Base-by-base conservation (phyloP, 2,329 filamentous ascomycete species). In the Karstenula rhodostoma region DNA sequence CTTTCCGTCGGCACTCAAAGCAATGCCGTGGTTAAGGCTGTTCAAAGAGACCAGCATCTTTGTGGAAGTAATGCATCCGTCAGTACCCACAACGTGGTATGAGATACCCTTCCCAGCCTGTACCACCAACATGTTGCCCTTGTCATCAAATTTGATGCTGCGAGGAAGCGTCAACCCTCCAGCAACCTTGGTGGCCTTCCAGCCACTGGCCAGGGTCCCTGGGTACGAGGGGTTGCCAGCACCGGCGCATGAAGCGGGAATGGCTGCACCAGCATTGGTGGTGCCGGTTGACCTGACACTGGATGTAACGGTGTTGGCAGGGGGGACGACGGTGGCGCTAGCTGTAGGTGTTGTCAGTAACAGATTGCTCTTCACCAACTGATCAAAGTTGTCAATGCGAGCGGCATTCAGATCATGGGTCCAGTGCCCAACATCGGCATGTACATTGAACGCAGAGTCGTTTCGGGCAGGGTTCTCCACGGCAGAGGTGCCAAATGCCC, bases 11-110 rank as follows among this genome's bases (percentile, higher is more conserved):
- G 61, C 52, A 27, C 80, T 82, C 40, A 84, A 57, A 19, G 78
- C 79, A 49, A 85, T 81, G 29, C 83, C 83, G 66, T 85, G 83
- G 60, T 86, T 87, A 12, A 82, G 61, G 29, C 68, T 74, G 61
- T 68, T 76, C 51, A 70, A 66, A 5, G 73, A 72, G 27, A 75
- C 44, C 57, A 75, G 54, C 66, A 66, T 73, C 68, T 76, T 76
- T 9, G 67, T 70, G 10, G 72, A 73, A 2, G 71, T 67, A 44
- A 72, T 62, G 49, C 73, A 75, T 29, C 73, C 73, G 57, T 74
- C 67, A 4, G 68, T 43, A 19, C 61, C 61, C 63, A 76, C 67
- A 40, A 61, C 67, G 43, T 74, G 72, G 56, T 71, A 72, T 9
- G 73, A 68, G 49, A 76, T 74, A 23, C 73, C 73, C 60, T 72